A percentile compares a stretch with the other conserved stretches of the same genome.
phyloP scores from a whole-genome alignment of 805 yeast genomes.

The Starmerella apis region DNA sequence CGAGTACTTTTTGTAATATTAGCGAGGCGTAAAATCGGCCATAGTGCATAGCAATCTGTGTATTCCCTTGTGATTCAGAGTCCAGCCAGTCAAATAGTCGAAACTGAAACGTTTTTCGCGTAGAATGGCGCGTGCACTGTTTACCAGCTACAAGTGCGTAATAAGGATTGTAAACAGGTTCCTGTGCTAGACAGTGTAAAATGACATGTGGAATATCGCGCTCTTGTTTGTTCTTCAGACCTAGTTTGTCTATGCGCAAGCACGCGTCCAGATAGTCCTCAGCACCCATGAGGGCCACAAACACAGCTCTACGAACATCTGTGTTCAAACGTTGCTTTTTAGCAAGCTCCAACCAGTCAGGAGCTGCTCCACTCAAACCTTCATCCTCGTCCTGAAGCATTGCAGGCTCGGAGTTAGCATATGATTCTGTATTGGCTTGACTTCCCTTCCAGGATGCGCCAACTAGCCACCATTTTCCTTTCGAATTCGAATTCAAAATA shows the following conservation, averaged over 20 bases:
- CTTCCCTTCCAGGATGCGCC: slow-evolving; percentile 95
- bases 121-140: slow-evolving; percentile 57
- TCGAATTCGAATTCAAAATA: slow-evolving; percentile 59
- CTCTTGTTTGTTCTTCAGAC: slow-evolving; percentile 67
- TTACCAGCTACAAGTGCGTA: slow-evolving; percentile 72
- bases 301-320: slow-evolving; percentile 85
- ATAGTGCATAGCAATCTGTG: slow-evolving; percentile 51
- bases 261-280: slow-evolving; percentile 83
- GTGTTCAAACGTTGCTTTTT: slow-evolving; percentile 86
- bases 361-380: slow-evolving; percentile 35
- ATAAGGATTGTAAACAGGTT: slow-evolving; percentile 78
- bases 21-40: slow-evolving; percentile 75
- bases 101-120: slow-evolving; percentile 79
- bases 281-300: slow-evolving; percentile 90
- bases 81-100: slow-evolving; percentile 76
- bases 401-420: slow-evolving; percentile 35
- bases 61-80: slow-evolving; percentile 41
- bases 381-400: slow-evolving; percentile 55
- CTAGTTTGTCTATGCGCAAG: slow-evolving; percentile 66
- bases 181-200: slow-evolving; percentile 76
- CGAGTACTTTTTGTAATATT: slow-evolving; percentile 61
- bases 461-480: slow-evolving; percentile 98
- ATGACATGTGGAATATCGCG: slow-evolving; percentile 79
- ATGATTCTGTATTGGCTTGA: slow-evolving; percentile 21
- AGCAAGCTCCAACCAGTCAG: slow-evolving; percentile 85